A percentile compares a stretch with the other conserved stretches of the same genome.
phyloP scores from a whole-genome alignment of 2,329 filamentous ascomycete species.

The Claviceps spartinae region DNA sequence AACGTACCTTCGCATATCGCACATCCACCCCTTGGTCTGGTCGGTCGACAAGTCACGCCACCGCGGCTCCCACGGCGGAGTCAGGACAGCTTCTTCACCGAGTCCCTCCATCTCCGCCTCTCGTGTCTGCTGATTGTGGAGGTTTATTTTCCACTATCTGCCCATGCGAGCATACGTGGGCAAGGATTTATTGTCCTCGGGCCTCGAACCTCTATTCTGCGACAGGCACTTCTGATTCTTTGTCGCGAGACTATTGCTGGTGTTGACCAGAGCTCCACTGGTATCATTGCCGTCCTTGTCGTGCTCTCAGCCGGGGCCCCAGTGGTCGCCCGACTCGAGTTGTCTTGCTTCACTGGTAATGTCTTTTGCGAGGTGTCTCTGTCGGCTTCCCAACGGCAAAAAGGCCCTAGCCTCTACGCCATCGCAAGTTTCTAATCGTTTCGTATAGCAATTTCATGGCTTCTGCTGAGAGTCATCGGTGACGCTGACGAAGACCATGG shows the following conservation, averaged over 20 bases:
- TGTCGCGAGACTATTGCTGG: background rate
- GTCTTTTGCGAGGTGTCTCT: background rate
- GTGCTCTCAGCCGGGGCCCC: background rate
- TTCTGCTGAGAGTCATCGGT: constrained; percentile 18
- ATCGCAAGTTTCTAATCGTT: background rate
- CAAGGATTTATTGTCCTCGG: background rate
- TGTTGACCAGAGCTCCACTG: background rate
- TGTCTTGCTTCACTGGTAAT: background rate
- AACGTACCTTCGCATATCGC: background rate
- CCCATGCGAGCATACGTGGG: background rate
- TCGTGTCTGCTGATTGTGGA: background rate
- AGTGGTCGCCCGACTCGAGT: background rate
- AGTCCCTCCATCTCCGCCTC: background rate
- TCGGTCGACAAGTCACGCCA: constrained; percentile 2
- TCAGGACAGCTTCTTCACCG: background rate
- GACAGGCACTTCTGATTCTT: background rate
- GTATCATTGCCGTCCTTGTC: background rate
- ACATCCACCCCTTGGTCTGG: background rate
- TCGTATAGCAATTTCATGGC: constrained; percentile 1
- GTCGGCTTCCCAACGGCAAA: background rate
- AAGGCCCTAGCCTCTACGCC: background rate
- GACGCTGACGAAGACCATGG: constrained; percentile 40
- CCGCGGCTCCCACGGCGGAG: constrained; percentile 1
- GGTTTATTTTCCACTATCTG: background rate
- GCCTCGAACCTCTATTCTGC: background rate